These are phyloP conservation scores for Moniliophthora roreri DNA, from an alignment of 1,284 basidiomycete species.

Conservation along the genomic window DNA sequence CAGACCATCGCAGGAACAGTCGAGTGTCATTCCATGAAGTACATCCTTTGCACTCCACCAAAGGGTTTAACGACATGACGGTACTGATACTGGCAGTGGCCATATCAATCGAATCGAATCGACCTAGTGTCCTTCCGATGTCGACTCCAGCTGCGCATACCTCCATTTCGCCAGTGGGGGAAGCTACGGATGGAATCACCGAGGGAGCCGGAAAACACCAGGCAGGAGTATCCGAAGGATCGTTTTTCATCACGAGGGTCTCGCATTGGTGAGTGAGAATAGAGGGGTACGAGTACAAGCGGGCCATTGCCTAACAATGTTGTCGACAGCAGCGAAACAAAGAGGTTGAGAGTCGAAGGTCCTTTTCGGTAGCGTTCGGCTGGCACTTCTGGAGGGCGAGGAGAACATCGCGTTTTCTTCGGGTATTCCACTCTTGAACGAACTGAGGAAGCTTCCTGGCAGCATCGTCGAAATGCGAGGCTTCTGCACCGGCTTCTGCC, in stretches of 20 bases:
- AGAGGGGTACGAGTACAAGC: not conserved
- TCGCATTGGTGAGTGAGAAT: not conserved
- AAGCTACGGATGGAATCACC: not conserved
- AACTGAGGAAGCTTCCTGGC: not conserved
- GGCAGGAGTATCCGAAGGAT: not conserved
- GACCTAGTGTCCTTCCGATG: not conserved
- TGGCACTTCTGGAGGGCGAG: not conserved
- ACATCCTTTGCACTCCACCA: not conserved
- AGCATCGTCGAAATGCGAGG: not conserved
- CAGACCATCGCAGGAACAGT: too few relatives aligned
- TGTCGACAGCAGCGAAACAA: not conserved
- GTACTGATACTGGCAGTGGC: not conserved
- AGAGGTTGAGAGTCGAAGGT: not conserved
- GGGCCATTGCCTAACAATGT: not conserved
- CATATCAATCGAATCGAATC: not conserved
- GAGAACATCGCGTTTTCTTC: not conserved
- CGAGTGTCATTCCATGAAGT: too few relatives aligned
- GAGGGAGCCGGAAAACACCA: not conserved
- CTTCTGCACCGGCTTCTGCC: not conserved
- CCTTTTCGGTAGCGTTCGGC: not conserved
- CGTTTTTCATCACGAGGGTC: too few relatives aligned
- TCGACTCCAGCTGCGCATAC: not conserved
- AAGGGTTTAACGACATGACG: not conserved
- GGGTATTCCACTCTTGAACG: not conserved
- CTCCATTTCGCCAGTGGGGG: not conserved